Conservation (phyloP, 1,139 yeast species). For the Suhomyces ambrosiae region DNA sequence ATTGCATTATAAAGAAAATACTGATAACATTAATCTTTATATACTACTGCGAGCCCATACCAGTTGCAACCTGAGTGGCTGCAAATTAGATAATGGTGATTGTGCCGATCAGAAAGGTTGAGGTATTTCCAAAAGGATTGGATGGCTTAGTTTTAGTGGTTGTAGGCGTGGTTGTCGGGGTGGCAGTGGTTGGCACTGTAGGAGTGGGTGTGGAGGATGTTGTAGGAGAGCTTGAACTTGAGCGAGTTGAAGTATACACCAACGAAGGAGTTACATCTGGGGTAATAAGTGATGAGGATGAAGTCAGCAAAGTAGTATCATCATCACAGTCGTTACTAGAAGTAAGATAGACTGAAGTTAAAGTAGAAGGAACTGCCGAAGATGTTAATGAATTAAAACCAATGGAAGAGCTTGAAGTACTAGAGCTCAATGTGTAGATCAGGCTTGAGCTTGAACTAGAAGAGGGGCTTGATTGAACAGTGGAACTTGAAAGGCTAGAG, state of each 20-base stretch:
- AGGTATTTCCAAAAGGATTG: constrained; percentile 1
- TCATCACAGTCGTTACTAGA: background rate
- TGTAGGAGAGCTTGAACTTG: background rate
- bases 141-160: background rate
- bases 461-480: background rate
- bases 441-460: background rate
- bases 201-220: background rate
- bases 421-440: background rate
- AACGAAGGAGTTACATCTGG: background rate
- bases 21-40: no score
- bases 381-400: background rate
- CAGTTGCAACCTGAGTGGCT: no score
- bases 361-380: constrained; percentile 1
- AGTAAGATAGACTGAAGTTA: background rate
- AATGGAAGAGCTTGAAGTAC: background rate
- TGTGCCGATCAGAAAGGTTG: constrained; percentile 1
- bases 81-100: constrained; percentile 4
- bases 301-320: background rate
- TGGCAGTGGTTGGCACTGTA: background rate
- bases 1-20: no score
- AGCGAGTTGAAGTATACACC: no score
- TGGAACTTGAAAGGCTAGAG: background rate
- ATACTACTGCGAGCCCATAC: no score
- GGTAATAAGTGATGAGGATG: background rate
- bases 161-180: constrained; percentile 1